A percentile compares a stretch with the other conserved stretches of the same genome.
Evolutionary conservation across 169 alveolate genomes (phyloP).

Genomic region (Cystoisospora suis): DNA sequence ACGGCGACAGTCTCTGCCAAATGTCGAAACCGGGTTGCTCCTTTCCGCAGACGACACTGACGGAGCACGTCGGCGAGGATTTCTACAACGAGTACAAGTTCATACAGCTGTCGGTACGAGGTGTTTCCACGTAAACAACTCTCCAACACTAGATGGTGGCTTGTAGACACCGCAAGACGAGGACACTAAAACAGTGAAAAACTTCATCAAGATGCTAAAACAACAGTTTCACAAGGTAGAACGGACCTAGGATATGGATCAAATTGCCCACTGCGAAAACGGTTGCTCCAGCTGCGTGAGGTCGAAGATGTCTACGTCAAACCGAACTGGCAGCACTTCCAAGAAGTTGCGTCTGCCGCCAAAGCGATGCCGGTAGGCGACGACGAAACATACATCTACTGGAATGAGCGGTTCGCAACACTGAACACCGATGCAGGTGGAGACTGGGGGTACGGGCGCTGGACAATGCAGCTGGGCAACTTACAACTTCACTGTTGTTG

Average conservation of each 20-base stretch:
- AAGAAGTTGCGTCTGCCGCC: constrained; percentile 10
- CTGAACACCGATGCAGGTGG: neutral
- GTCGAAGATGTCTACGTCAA: neutral
- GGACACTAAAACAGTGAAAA: neutral
- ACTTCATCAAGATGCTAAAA: constrained; percentile 22
- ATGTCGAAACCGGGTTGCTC: neutral
- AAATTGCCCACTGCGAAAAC: neutral
- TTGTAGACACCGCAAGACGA: neutral
- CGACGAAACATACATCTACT: neutral
- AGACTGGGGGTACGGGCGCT: constrained; percentile 11
- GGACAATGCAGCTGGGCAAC: neutral
- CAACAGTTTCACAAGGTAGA: constrained; percentile 62
- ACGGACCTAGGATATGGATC: neutral
- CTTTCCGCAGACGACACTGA: constrained; percentile 16
- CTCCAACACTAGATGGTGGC: neutral
- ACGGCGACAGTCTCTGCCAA: neutral
- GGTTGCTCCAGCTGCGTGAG: neutral
- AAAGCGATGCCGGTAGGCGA: constrained; percentile 31
- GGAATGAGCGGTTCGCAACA: too few species aligned
- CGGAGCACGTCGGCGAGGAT: constrained; percentile 46
- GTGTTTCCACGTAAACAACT: neutral
- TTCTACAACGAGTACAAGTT: constrained; percentile 5
- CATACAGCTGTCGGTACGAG: neutral
- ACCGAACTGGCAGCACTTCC: constrained; percentile 45
- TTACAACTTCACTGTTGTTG: neutral